A percentile compares a stretch with the other conserved stretches of the same genome.
Evolutionary conservation across 352 stramenopile genomes (phyloP).

Genomic region (Phytopythium kandeliae): DNA sequence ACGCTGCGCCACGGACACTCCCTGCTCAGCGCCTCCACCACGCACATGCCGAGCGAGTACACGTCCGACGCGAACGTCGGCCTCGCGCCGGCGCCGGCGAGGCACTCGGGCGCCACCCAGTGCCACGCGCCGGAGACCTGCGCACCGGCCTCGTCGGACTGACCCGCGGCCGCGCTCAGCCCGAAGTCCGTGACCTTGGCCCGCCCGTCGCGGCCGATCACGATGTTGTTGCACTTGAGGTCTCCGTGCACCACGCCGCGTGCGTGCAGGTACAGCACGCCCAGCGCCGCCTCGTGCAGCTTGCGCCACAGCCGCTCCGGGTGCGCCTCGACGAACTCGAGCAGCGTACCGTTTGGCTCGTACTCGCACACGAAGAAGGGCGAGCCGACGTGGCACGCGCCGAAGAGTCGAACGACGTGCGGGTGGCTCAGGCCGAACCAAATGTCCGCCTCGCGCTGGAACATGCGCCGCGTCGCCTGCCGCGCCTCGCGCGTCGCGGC

Average conservation of each 20-base stretch:
- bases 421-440: background rate
- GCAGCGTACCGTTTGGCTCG: slow-evolving; percentile 4
- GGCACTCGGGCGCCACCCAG: slow-evolving; percentile 4
- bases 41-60: slow-evolving; percentile 1
- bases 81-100: background rate
- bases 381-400: background rate
- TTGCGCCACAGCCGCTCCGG: slow-evolving; percentile 8
- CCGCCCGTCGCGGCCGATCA: slow-evolving; percentile 13
- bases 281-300: slow-evolving; percentile 22
- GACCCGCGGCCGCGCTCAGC: slow-evolving; percentile 4
- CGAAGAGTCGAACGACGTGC: background rate
- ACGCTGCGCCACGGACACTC: background rate
- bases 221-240: slow-evolving; percentile 48
- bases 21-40: slow-evolving; percentile 1
- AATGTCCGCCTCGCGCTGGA: background rate
- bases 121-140: background rate
- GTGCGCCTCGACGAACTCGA: slow-evolving; percentile 6
- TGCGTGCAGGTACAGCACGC: slow-evolving; percentile 44
- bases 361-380: slow-evolving; percentile 1
- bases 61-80: slow-evolving; percentile 1
- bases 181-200: slow-evolving; percentile 15
- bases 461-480: background rate
- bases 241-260: slow-evolving; percentile 58
- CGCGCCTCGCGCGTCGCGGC: background rate
- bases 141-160: background rate